phyloP scores from a whole-genome alignment of 140 eudicot species.

The Erigeron philadelphicus region DNA sequence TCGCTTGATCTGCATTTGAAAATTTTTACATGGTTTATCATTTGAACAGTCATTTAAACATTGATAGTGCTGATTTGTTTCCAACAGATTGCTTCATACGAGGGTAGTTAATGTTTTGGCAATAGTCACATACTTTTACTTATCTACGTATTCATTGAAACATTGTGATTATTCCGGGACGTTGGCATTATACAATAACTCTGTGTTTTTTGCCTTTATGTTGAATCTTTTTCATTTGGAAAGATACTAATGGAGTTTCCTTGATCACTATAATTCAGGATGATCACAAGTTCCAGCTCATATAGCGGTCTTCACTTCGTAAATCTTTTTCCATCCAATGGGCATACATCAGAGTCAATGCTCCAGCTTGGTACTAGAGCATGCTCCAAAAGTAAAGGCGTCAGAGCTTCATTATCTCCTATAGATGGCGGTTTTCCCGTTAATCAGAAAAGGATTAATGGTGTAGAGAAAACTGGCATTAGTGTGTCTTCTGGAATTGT shows the following conservation, averaged over 20 bases:
- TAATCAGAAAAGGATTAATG: constrained; percentile 28
- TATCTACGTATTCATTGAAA: no score
- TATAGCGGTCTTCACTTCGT: constrained; percentile 40
- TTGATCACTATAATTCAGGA: constrained; percentile 31
- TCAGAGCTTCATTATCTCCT: constrained; percentile 32
- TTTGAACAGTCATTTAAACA: not conserved
- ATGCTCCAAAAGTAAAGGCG: constrained; percentile 26
- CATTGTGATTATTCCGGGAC: no score
- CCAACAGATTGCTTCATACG: not conserved
- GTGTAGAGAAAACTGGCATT: constrained; percentile 32
- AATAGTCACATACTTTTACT: no score
- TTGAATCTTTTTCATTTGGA: not conserved
- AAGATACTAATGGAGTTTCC: not conserved
- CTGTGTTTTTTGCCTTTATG: no score
- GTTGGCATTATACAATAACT: no score
- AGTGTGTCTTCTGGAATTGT: constrained; percentile 45
- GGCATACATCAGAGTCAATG: constrained; percentile 23
- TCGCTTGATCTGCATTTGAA: no score
- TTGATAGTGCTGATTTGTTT: not conserved
- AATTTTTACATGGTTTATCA: no score
- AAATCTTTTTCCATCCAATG: constrained; percentile 32
- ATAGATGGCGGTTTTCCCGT: constrained; percentile 30
- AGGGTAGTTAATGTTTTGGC: not conserved
- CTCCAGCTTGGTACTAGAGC: constrained; percentile 19
- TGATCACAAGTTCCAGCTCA: constrained; percentile 36